Base-by-base conservation (phyloP, 164 flowering plant genomes). In the Dillenia suffruticosa region DNA sequence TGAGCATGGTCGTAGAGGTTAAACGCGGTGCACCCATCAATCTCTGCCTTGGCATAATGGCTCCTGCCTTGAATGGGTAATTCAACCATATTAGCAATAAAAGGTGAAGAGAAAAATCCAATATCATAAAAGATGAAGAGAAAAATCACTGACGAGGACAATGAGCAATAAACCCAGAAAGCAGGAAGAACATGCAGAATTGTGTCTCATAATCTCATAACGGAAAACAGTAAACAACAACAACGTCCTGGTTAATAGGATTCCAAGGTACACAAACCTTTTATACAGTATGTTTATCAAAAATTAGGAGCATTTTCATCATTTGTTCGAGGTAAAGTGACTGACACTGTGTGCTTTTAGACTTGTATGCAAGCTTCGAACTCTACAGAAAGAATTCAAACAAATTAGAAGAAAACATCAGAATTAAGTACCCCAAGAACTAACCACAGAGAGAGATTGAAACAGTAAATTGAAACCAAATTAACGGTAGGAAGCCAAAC, bases 1-100 rank as follows among this genome's bases (percentile, higher is more conserved):
- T 72, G 63, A 2, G 81, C 90, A 67, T 76, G 74, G 56, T 85
- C 85, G 10, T 68, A 45, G 0, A 80, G 74, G 51, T 69, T 65
- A 17, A 16, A 72, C 40, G 5, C 40, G 3, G 64, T n/a, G 44
- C 52, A n/a, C 0, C 72, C 80, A 70, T 79, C 80, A 6, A 82
- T 61, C 13, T 59, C 50, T 10, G 80, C 79, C 19, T 77, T 59
- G 0, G 9, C 11, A 15, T 73, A 82, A 51, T 82, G 86, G 11
- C 68, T 49, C 47, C 58, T 55, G 0, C 74, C 86, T n/a, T n/a
- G n/a, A n/a, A n/a, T n/a, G n/a, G n/a, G n/a, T n/a, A n/a, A n/a
- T n/a, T n/a, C n/a, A n/a, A n/a, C n/a, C n/a, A n/a, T n/a, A n/a
- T n/a, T n/a, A n/a, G n/a, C n/a, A n/a, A n/a, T n/a, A n/a, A n/a